Base-by-base conservation (phyloP, 1,139 yeast species). In the Diutina sp. region DNA sequence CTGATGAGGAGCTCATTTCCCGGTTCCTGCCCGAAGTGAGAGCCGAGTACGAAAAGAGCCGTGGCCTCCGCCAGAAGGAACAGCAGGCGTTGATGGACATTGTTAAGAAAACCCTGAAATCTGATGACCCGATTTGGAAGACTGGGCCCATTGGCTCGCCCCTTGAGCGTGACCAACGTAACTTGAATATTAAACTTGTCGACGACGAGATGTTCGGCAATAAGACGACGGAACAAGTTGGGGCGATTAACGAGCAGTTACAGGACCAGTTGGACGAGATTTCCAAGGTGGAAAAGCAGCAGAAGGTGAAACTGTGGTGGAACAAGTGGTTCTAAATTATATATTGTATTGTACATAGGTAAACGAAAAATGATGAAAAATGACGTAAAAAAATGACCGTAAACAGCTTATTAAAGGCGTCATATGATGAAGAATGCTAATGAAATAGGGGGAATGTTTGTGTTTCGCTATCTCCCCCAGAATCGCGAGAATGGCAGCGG, bases 21-120 rank as follows among this genome's bases (percentile, higher is more conserved):
- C 70, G 78, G 56, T 78, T 90, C 62, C 87, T 96, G 4, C 97
- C 97, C 0, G 96, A 90, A 65, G 72, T 90, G 55, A 76, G 90
- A 61, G 84, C 84, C 14, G 85, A 87, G 59, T 89, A 88, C 66
- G 93, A 87, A 65, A 73, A 76, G 57, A 86, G 86, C 65, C 78
- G 77, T 62, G 83, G 73, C 8, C 67, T 85, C 58, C 76, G 95
- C 68, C 78, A 81, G 65, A 73, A 77, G 63, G 91, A 87, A 67
- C 87, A 84, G 65, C 74, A 78, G 65, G 82, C 80, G 63, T 69
- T 87, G 61, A 85, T 85, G 80, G 80, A 79, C 60, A 81, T 85
- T 38, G 91, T 82, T 1, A 72, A 78, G 58, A 64, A 78, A 61
- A 86, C 93, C 0, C 69, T 89, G 1, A 73, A 77, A 3, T 83